A percentile compares a stretch with the other conserved stretches of the same genome.
These are phyloP conservation scores for Colletotrichum aenigma DNA, from an alignment of 2,329 filamentous ascomycete species.

Conservation along the genomic window DNA sequence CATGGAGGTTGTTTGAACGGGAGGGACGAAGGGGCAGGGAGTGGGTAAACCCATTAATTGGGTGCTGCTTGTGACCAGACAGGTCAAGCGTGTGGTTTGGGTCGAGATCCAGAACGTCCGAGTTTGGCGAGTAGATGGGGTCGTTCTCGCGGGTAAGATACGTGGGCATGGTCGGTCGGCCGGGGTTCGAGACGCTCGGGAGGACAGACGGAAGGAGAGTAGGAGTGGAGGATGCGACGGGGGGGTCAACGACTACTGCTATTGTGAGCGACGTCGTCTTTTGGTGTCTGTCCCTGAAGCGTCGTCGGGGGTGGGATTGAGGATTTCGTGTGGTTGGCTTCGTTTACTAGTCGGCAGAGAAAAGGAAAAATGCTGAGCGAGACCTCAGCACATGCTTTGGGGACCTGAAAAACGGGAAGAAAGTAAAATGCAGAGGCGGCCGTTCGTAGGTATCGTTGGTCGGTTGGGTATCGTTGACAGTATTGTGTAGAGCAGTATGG, in stretches of 20 bases:
- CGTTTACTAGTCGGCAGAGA: neutral
- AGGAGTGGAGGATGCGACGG: slow-evolving; percentile 6
- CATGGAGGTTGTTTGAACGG: slow-evolving; percentile 51
- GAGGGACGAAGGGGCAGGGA: slow-evolving; percentile 34
- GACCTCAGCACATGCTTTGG: slow-evolving; percentile 12
- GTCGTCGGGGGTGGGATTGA: neutral
- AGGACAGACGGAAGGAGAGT: neutral
- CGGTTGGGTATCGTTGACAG: slow-evolving; percentile 10
- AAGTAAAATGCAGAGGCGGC: neutral
- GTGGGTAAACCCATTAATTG: slow-evolving; percentile 36
- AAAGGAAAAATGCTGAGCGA: neutral
- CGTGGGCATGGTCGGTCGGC: slow-evolving; percentile 51
- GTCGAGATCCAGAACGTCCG: slow-evolving; percentile 49
- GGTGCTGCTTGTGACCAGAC: slow-evolving; percentile 32
- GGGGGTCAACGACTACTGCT: neutral
- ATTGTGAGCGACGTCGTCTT: slow-evolving; percentile 7
- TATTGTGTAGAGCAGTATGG: neutral
- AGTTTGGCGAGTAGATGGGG: slow-evolving; percentile 43
- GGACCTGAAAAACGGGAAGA: neutral
- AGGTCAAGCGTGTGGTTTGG: slow-evolving; percentile 40
- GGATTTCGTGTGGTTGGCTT: neutral
- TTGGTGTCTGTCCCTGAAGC: neutral
- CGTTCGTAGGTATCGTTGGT: slow-evolving; percentile 13
- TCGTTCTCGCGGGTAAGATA: slow-evolving; percentile 54
- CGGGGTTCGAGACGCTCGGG: slow-evolving; percentile 13